These are phyloP conservation scores for Globisporangium carolinianum DNA, from an alignment of 352 stramenopile species.

Conservation along the genomic window DNA sequence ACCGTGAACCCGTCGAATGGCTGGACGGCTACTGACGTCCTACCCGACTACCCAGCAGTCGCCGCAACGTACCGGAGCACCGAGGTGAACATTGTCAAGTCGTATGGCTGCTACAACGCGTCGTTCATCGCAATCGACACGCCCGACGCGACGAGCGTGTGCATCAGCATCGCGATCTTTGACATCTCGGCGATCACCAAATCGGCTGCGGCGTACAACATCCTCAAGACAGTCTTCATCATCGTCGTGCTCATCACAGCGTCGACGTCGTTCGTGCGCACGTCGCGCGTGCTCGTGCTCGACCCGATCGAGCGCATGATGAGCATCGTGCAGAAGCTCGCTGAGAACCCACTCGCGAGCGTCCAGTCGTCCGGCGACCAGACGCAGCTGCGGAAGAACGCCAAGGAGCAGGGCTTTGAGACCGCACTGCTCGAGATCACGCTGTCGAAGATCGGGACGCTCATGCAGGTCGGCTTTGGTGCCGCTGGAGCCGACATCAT, in stretches of 20 bases:
- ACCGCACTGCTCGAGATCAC: slow-evolving; percentile 78
- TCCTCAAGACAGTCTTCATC: slow-evolving; percentile 86
- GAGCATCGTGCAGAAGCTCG: slow-evolving; percentile 80
- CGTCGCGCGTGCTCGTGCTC: slow-evolving; percentile 75
- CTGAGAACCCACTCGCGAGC: slow-evolving; percentile 83
- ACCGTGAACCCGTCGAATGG: slow-evolving; percentile 49
- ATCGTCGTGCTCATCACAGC: slow-evolving; percentile 74
- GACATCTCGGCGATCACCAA: slow-evolving; percentile 55
- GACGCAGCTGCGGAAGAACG: slow-evolving; percentile 64
- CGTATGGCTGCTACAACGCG: slow-evolving; percentile 67
- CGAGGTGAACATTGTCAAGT: slow-evolving; percentile 72
- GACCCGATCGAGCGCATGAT: slow-evolving; percentile 91
- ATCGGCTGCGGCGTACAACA: slow-evolving; percentile 65
- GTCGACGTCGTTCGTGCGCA: slow-evolving; percentile 81
- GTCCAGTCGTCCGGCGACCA: slow-evolving; percentile 60
- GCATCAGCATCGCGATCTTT: slow-evolving; percentile 79
- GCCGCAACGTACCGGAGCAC: slow-evolving; percentile 32
- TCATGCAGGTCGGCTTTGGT: slow-evolving; percentile 84
- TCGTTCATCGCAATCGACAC: slow-evolving; percentile 52
- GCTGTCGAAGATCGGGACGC: slow-evolving; percentile 72
- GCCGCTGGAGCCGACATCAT: slow-evolving; percentile 79
- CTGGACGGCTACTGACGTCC: slow-evolving; percentile 34
- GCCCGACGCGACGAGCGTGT: slow-evolving; percentile 38
- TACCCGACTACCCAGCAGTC: slow-evolving; percentile 35
- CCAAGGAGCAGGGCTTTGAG: slow-evolving; percentile 74